phyloP scores from a whole-genome alignment of 139 green algal genomes.

The Mesotaenium endlicherianum region DNA sequence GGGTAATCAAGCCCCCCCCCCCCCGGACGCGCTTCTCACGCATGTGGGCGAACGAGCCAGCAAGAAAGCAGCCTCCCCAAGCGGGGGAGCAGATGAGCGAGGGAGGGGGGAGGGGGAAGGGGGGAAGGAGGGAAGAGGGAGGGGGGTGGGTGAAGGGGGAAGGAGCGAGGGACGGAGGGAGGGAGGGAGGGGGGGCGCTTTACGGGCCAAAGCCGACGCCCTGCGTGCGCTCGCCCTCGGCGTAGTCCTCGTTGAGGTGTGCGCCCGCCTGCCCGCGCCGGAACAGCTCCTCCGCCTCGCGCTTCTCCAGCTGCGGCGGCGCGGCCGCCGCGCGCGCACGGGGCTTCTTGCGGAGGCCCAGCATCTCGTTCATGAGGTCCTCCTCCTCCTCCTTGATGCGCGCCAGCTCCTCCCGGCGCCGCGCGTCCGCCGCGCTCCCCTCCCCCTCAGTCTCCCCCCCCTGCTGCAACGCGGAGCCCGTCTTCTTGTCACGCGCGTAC shows the following conservation, averaged over 20 bases:
- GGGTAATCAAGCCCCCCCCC: too few species aligned
- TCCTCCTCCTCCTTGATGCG: slow-evolving; percentile 33
- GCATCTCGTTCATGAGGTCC: slow-evolving; percentile 6
- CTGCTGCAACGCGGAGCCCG: background rate
- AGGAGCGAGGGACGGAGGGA: background rate
- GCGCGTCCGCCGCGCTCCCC: slow-evolving; percentile 2
- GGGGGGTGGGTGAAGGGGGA: background rate
- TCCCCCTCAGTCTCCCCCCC: too few species aligned
- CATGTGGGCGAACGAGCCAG: too few species aligned
- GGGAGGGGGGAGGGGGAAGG: background rate
- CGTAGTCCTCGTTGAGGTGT: background rate
- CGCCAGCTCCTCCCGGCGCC: background rate
- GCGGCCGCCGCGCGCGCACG: background rate
- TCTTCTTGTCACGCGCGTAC: slow-evolving; percentile 41
- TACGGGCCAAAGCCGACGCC: slow-evolving; percentile 30
- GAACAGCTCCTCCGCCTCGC: slow-evolving; percentile 37
- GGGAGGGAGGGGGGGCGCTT: too few species aligned
- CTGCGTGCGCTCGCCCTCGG: slow-evolving; percentile 6
- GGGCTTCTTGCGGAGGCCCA: slow-evolving; percentile 14
- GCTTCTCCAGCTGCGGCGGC: slow-evolving; percentile 20
- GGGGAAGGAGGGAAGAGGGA: background rate
- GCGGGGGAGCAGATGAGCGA: background rate
- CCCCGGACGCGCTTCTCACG: background rate
- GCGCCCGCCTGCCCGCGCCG: background rate
- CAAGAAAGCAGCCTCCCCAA: too few species aligned